These are phyloP conservation scores for Neofusicoccum kwambonambiense DNA, from an alignment of 2,329 filamentous ascomycete genomes.

Conservation along the genomic window DNA sequence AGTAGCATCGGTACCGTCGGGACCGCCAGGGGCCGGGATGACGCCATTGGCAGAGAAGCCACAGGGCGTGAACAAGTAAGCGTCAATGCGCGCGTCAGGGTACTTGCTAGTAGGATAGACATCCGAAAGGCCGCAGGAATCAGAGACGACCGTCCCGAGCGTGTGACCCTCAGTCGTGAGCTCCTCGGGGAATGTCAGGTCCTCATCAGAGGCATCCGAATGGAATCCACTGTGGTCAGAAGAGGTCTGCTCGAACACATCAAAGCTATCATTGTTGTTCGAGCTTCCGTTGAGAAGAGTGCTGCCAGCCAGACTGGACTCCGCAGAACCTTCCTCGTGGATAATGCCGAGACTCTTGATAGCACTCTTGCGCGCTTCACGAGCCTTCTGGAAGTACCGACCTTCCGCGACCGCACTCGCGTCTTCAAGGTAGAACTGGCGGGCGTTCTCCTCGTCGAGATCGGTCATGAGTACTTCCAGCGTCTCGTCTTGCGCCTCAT, in stretches of 20 bases:
- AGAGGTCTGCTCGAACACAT: slow-evolving; percentile 77
- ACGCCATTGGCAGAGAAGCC: slow-evolving; percentile 98
- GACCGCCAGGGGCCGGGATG: slow-evolving; percentile 66
- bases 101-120: slow-evolving; percentile 86
- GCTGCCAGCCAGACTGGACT: slow-evolving; percentile 37
- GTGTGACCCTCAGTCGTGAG: slow-evolving; percentile 91
- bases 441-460: slow-evolving; percentile 63
- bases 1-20: slow-evolving; percentile 39
- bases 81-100: slow-evolving; percentile 89
- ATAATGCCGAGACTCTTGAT: slow-evolving; percentile 61
- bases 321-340: slow-evolving; percentile 47
- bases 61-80: slow-evolving; percentile 94
- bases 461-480: slow-evolving; percentile 69
- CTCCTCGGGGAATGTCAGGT: slow-evolving; percentile 63
- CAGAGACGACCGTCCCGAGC: slow-evolving; percentile 86
- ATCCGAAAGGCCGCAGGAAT: slow-evolving; percentile 82
- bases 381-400: slow-evolving; percentile 68
- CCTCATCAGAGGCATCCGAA: slow-evolving; percentile 52
- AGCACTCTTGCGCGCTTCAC: slow-evolving; percentile 61
- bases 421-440: slow-evolving; percentile 70
- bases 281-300: slow-evolving; percentile 31
- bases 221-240: slow-evolving; percentile 60
- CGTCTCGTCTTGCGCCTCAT: slow-evolving; percentile 69
- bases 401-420: slow-evolving; percentile 89
- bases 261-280: slow-evolving; percentile 58